Conservation (phyloP, 1,139 yeast genomes). For the Sugiyamaella neomexicana region DNA sequence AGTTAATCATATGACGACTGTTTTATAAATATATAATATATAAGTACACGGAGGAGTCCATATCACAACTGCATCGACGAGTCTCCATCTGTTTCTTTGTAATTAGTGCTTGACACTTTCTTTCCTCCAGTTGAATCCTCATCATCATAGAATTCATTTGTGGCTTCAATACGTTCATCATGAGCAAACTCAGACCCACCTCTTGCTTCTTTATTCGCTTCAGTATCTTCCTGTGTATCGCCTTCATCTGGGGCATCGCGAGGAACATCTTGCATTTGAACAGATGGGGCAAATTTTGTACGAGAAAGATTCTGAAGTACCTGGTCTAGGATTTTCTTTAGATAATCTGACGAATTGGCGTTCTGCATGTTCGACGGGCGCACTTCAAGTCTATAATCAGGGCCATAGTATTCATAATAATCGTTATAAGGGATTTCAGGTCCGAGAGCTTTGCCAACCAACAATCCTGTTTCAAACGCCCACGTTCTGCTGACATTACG, state of each 20-base stretch:
- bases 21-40: not conserved
- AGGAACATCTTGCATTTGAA: conserved; percentile 89
- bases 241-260: conserved; percentile 78
- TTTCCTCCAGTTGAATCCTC: conserved; percentile 40
- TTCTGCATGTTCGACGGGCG: conserved; percentile 96
- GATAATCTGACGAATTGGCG: conserved; percentile 90
- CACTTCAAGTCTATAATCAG: conserved; percentile 81
- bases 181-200: conserved; percentile 89
- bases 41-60: not conserved
- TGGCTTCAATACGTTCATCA: conserved; percentile 57
- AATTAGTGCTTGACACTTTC: conserved; percentile 23
- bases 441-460: conserved; percentile 76
- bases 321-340: conserved; percentile 78
- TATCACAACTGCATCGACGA: conserved; percentile 11
- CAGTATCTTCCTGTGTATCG: conserved; percentile 57
- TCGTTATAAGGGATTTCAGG: conserved; percentile 91
- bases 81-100: conserved; percentile 17
- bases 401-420: conserved; percentile 95
- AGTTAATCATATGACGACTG: not conserved
- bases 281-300: conserved; percentile 93
- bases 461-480: conserved; percentile 90
- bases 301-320: conserved; percentile 77
- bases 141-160: conserved; percentile 43
- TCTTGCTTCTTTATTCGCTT: conserved; percentile 82
- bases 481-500: conserved; percentile 95